Evolutionary conservation across 306 rosid genomes (phyloP).

Genomic region (Ceratonia siliqua): DNA sequence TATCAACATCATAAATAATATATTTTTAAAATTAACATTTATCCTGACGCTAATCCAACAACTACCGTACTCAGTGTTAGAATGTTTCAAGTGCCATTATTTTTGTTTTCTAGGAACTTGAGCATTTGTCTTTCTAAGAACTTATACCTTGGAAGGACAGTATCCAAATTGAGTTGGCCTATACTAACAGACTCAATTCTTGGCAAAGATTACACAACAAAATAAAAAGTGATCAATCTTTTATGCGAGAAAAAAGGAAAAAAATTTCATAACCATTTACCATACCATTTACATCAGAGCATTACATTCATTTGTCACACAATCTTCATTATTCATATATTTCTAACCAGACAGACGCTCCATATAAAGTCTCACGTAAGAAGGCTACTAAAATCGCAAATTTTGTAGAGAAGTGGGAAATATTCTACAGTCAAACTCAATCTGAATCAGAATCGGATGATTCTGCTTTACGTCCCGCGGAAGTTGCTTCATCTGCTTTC

Average conservation of each 20-base stretch:
- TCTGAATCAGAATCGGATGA: constrained; percentile 50
- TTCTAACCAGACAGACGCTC: constrained; percentile 14
- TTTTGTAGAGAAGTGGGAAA: background rate
- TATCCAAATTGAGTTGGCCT: too few relatives aligned
- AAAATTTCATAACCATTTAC: constrained; percentile 16
- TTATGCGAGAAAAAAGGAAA: constrained; percentile 4
- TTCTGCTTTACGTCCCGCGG: constrained; percentile 31
- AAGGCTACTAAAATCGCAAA: constrained; percentile 6
- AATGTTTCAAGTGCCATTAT: too few relatives aligned
- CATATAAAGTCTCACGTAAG: background rate
- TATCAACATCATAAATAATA: too few relatives aligned
- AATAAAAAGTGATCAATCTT: background rate
- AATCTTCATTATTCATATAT: background rate
- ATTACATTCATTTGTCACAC: constrained; percentile 24
- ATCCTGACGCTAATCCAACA: too few relatives aligned
- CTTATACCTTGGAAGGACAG: too few relatives aligned
- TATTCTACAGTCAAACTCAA: background rate
- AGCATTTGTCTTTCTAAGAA: too few relatives aligned
- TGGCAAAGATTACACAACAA: too few relatives aligned
- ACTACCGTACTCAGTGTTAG: too few relatives aligned
- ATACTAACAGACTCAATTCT: too few relatives aligned
- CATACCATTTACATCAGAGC: constrained; percentile 26
- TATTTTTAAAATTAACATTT: too few relatives aligned
- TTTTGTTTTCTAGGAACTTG: too few relatives aligned
- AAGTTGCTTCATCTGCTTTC: constrained; percentile 29